These are phyloP conservation scores for Starmerella roubikii DNA, from an alignment of 805 yeast genomes.

Conservation along the genomic window DNA sequence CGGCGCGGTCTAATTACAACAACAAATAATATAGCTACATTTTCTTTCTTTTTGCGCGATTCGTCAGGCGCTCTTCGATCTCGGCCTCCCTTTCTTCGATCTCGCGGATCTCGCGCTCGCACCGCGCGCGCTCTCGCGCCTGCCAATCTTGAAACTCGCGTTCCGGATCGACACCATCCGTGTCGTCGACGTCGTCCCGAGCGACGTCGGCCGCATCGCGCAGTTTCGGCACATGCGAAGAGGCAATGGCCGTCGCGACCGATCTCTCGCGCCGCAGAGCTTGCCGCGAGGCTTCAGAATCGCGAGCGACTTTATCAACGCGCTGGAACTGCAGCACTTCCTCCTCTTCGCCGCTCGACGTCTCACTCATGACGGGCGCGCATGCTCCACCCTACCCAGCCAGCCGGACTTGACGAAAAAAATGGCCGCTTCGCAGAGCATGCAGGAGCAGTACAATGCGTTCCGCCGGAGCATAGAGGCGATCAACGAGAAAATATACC, in stretches of 20 bases:
- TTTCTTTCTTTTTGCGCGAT: conserved; percentile 18
- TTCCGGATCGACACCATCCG: conserved; percentile 45
- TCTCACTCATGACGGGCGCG: background rate
- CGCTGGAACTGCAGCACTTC: background rate
- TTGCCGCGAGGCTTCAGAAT: background rate
- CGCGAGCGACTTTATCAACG: too few relatives aligned
- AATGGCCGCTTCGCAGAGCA: too few relatives aligned
- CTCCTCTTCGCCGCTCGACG: background rate
- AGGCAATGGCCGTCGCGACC: background rate
- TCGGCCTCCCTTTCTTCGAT: conserved; percentile 26
- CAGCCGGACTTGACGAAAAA: too few relatives aligned
- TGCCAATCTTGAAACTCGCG: conserved; percentile 33
- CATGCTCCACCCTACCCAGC: background rate
- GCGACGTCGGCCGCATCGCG: background rate
- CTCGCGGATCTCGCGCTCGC: conserved; percentile 29
- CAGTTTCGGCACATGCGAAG: background rate
- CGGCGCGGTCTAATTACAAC: too few relatives aligned
- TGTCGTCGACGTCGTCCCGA: conserved; percentile 37
- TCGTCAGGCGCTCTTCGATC: conserved; percentile 25
- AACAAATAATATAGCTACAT: background rate
- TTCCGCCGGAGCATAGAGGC: conserved; percentile 28
- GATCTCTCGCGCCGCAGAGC: background rate
- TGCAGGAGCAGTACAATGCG: conserved; percentile 31
- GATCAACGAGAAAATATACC: conserved; percentile 28
- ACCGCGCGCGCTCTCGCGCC: conserved; percentile 29